Evolutionary conservation across 495 filamentous ascomycete species (phyloP).

Genomic region (Penicillium cataractarum): DNA sequence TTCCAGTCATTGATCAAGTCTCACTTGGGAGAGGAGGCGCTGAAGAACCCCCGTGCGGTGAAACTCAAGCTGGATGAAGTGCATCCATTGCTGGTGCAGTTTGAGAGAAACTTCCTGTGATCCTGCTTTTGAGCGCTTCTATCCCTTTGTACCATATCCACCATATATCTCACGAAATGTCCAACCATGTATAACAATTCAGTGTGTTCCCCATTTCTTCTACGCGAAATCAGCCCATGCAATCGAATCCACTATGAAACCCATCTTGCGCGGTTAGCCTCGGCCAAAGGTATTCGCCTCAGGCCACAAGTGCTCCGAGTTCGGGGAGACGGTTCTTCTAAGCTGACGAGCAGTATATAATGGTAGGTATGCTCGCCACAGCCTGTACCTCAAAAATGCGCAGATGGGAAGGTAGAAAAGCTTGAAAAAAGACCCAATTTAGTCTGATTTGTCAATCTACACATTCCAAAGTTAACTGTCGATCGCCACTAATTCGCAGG

Average conservation of each 20-base stretch:
- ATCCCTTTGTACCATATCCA: slow-evolving; percentile 9
- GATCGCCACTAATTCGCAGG: not conserved
- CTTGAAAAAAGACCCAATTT: not conserved
- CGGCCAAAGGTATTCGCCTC: slow-evolving; percentile 17
- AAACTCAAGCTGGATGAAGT: slow-evolving; percentile 43
- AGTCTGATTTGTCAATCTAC: not conserved
- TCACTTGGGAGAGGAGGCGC: slow-evolving; percentile 34
- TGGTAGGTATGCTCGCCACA: not conserved
- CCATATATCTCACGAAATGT: slow-evolving; percentile 5
- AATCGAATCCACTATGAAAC: slow-evolving; percentile 10
- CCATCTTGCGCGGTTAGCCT: slow-evolving; percentile 24
- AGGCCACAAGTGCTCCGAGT: slow-evolving; percentile 23
- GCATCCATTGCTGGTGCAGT: slow-evolving; percentile 42
- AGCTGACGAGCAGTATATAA: not conserved
- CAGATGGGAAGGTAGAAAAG: not conserved
- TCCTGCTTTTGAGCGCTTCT: slow-evolving; percentile 9
- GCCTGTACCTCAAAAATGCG: not conserved
- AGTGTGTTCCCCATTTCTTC: not conserved
- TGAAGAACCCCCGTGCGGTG: slow-evolving; percentile 45
- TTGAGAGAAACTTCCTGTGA: slow-evolving; percentile 45
- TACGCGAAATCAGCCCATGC: slow-evolving; percentile 1
- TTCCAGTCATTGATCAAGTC: slow-evolving; percentile 36
- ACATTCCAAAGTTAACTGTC: not conserved
- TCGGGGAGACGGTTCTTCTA: slow-evolving; percentile 21
- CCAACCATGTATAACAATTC: slow-evolving; percentile 15